Evolutionary conservation across 2,329 filamentous ascomycete species (phyloP).

Genomic region (Colletotrichum sp.): DNA sequence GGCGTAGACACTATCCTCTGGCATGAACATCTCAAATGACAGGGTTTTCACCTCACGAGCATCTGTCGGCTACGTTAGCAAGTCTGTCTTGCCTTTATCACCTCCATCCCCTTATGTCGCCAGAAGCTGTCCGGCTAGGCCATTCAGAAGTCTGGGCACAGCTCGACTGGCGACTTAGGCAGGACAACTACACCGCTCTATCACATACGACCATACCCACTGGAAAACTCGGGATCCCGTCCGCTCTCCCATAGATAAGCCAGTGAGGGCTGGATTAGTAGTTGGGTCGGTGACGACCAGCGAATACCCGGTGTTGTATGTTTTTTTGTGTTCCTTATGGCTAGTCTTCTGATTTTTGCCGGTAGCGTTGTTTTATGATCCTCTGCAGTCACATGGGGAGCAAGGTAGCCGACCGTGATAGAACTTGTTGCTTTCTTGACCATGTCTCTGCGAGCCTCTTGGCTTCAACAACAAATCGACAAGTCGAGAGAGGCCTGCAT

Average conservation of each 20-base stretch:
- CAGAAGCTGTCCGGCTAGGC: background rate
- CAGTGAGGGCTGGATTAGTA: too few species aligned
- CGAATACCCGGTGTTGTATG: constrained; percentile 6
- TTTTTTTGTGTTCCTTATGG: background rate
- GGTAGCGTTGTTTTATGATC: background rate
- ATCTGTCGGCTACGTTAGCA: background rate
- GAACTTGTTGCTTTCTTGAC: background rate
- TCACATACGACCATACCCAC: background rate
- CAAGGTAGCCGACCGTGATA: background rate
- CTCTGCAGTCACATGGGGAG: background rate
- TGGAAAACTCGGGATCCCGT: constrained; percentile 10
- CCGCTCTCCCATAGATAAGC: too few species aligned
- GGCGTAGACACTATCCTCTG: background rate
- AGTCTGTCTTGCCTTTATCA: background rate
- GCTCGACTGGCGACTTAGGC: background rate
- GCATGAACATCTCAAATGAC: background rate
- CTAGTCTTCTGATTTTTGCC: background rate
- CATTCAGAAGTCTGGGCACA: background rate
- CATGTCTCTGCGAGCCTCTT: background rate
- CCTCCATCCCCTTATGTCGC: background rate
- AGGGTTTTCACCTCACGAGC: background rate
- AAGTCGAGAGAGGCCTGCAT: background rate
- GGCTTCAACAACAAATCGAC: background rate
- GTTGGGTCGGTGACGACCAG: background rate
- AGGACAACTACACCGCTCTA: accelerated